phyloP scores from a whole-genome alignment of 2,329 filamentous ascomycete genomes.

The Calonectria montana region DNA sequence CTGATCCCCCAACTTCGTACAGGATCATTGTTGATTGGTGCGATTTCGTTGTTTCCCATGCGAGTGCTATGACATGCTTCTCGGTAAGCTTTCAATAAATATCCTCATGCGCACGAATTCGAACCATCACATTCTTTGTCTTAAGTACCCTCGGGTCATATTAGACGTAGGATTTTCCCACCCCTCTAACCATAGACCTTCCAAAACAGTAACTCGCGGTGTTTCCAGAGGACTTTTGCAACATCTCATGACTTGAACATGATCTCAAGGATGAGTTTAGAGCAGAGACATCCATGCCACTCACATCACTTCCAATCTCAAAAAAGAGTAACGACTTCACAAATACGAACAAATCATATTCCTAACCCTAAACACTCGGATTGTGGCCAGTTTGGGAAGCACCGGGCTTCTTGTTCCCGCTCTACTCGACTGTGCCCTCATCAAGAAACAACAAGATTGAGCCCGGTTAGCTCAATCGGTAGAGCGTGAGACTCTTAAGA shows the following conservation, averaged over 20 bases:
- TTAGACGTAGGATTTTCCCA: not conserved
- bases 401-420: too few relatives aligned
- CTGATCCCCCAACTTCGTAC: not conserved
- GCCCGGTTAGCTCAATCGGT: slow-evolving; percentile 51
- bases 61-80: not conserved
- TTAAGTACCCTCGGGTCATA: not conserved
- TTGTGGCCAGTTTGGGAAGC: too few relatives aligned
- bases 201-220: not conserved
- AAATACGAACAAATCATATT: too few relatives aligned
- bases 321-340: too few relatives aligned
- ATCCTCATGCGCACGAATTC: not conserved
- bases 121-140: not conserved
- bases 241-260: not conserved
- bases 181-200: not conserved
- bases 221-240: not conserved
- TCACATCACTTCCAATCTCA: too few relatives aligned
- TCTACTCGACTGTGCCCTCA: too few relatives aligned
- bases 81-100: not conserved
- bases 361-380: too few relatives aligned
- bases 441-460: not conserved
- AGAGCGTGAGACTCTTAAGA: slow-evolving; percentile 75
- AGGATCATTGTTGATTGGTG: not conserved
- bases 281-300: too few relatives aligned
- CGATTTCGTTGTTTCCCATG: not conserved
- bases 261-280: not conserved